These are phyloP conservation scores for Cavenderia fasciculata DNA, from an alignment of 78 protist species.

Conservation along the genomic window DNA sequence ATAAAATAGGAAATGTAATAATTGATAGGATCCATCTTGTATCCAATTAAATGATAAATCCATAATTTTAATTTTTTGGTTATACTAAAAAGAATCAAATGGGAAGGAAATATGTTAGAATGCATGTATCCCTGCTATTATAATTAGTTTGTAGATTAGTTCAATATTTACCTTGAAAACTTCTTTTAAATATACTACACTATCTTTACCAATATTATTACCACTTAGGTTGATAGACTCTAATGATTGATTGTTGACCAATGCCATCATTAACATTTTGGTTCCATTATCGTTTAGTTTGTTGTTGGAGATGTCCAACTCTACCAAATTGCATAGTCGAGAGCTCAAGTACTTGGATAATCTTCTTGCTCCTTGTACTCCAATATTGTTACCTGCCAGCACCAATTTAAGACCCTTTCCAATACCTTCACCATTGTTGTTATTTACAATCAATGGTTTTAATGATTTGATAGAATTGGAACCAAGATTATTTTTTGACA, in stretches of 20 bases:
- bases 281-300: not conserved
- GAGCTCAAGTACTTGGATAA: not conserved
- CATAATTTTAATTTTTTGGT: not conserved
- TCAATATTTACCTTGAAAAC: no score
- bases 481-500: not conserved
- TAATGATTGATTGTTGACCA: not conserved
- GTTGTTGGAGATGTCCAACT: not conserved
- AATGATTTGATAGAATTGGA: not conserved
- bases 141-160: no score
- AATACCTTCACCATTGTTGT: not conserved
- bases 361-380: not conserved
- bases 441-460: not conserved
- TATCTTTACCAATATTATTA: not conserved
- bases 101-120: no score
- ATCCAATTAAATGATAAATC: constrained; percentile 1
- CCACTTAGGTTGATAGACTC: not conserved
- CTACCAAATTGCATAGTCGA: not conserved
- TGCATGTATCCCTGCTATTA: no score
- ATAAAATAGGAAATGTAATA: not conserved
- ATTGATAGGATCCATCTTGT: not conserved
- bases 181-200: not conserved
- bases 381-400: not conserved
- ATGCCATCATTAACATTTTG: not conserved
- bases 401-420: not conserved
- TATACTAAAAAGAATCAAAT: no score